Percentiles rank a stretch among this genome's conserved stretches.
These are phyloP conservation scores for Blastobotrys peoriensis DNA, from an alignment of 805 yeast species.

Conservation along the genomic window DNA sequence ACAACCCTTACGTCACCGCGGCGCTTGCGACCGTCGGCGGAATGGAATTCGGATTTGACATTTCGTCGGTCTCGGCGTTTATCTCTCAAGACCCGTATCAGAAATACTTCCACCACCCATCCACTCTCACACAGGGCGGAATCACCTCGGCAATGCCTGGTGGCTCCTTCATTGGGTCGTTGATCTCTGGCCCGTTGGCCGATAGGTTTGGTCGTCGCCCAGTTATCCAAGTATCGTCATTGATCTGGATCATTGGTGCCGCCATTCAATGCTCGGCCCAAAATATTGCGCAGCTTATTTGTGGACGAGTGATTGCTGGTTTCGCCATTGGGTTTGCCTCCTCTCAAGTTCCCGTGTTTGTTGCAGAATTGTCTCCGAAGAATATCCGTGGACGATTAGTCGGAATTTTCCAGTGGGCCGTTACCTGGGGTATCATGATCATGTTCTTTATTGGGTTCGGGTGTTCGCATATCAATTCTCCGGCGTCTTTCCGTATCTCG, in stretches of 20 bases:
- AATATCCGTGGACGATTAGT: slow-evolving; percentile 53
- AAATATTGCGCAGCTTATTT: slow-evolving; percentile 38
- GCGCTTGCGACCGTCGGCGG: slow-evolving; percentile 60
- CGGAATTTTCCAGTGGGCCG: slow-evolving; percentile 54
- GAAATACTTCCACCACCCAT: slow-evolving; percentile 47
- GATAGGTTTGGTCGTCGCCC: slow-evolving; percentile 54
- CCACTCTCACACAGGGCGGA: slow-evolving; percentile 57
- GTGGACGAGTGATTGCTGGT: slow-evolving; percentile 57
- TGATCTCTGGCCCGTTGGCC: slow-evolving; percentile 43
- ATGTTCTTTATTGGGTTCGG: slow-evolving; percentile 53
- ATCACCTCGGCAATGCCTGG: slow-evolving; percentile 73
- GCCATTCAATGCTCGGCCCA: slow-evolving; percentile 44
- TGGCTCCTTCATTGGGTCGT: slow-evolving; percentile 68
- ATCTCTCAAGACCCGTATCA: slow-evolving; percentile 46
- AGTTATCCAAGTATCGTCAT: slow-evolving; percentile 46
- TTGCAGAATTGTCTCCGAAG: slow-evolving; percentile 58
- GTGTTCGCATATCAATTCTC: slow-evolving; percentile 29
- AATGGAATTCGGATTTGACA: slow-evolving; percentile 69
- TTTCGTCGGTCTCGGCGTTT: slow-evolving; percentile 68
- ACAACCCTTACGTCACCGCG: slow-evolving; percentile 54
- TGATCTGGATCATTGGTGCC: slow-evolving; percentile 58
- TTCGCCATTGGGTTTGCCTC: slow-evolving; percentile 61
- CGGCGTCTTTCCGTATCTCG: slow-evolving; percentile 53
- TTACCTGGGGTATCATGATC: slow-evolving; percentile 55
- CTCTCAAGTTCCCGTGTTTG: slow-evolving; percentile 58